phyloP scores from a whole-genome alignment of 257 asterid species.

The Misopates orontium region DNA sequence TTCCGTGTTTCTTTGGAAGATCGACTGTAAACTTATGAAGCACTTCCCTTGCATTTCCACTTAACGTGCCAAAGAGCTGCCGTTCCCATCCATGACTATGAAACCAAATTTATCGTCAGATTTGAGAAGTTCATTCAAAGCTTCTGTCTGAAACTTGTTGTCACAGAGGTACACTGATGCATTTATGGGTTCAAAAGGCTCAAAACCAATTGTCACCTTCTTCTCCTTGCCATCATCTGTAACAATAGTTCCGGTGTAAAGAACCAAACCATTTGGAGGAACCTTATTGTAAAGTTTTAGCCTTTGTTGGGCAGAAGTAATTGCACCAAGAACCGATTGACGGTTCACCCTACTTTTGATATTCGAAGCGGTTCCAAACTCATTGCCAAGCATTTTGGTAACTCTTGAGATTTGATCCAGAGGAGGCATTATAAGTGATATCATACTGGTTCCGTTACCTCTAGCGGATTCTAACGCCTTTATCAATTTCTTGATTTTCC shows the following conservation, averaged over 20 bases:
- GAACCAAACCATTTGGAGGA: constrained; percentile 40
- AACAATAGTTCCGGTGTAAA: constrained; percentile 43
- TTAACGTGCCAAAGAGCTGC: no score
- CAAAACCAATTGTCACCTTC: constrained; percentile 40
- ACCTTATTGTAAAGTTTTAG: constrained; percentile 41
- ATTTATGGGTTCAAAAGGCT: constrained; percentile 40
- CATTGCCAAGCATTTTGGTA: constrained; percentile 45
- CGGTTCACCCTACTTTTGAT: constrained; percentile 44
- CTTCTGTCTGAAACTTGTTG: constrained; percentile 41
- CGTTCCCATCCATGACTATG: no score
- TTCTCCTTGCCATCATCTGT: constrained; percentile 44
- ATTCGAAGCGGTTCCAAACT: constrained; percentile 41
- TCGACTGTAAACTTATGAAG: constrained; percentile 40
- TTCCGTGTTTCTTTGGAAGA: constrained; percentile 41
- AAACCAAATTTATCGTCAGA: no score
- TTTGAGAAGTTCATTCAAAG: constrained; percentile 35
- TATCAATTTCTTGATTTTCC: constrained; percentile 41
- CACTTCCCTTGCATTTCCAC: no score
- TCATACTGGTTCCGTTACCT: constrained; percentile 46
- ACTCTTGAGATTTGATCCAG: constrained; percentile 42
- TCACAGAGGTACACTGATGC: constrained; percentile 41
- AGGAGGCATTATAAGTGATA: constrained; percentile 43
- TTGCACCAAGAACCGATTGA: constrained; percentile 41
- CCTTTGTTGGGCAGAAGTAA: constrained; percentile 44
- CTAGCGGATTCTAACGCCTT: constrained; percentile 43